These are phyloP conservation scores for Sporothrix pallida DNA, from an alignment of 2,329 filamentous ascomycete species.

Conservation along the genomic window DNA sequence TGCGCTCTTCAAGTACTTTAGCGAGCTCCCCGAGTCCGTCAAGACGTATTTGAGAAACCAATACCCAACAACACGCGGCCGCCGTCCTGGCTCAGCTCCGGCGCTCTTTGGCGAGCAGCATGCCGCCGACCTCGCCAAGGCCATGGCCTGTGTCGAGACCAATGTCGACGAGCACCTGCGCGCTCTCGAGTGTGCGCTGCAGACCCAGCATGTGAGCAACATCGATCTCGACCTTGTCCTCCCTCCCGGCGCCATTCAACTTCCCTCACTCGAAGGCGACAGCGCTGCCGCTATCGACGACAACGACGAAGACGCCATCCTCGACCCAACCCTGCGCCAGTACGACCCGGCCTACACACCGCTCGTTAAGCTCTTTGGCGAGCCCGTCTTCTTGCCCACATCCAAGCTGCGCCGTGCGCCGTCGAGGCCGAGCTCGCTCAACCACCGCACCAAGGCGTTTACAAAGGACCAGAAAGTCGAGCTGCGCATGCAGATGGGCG, in stretches of 20 bases:
- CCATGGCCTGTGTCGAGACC: conserved; percentile 83
- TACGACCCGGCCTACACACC: conserved; percentile 76
- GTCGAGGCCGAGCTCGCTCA: conserved; percentile 81
- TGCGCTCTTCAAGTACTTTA: conserved; percentile 91
- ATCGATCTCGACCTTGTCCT: conserved; percentile 87
- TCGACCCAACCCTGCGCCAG: conserved; percentile 68
- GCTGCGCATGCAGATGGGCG: conserved; percentile 84
- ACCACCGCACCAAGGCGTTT: conserved; percentile 73
- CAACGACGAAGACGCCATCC: conserved; percentile 68
- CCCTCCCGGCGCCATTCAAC: conserved; percentile 72
- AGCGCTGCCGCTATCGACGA: conserved; percentile 47
- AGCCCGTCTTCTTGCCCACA: conserved; percentile 85
- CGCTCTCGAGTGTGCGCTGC: conserved; percentile 75
- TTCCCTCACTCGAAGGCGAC: conserved; percentile 55
- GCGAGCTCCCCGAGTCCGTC: conserved; percentile 77
- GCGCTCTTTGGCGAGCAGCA: conserved; percentile 87
- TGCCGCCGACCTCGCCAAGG: conserved; percentile 85
- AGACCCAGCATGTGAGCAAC: conserved; percentile 82
- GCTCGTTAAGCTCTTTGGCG: conserved; percentile 78
- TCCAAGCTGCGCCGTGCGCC: conserved; percentile 83
- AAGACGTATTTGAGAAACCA: conserved; percentile 71
- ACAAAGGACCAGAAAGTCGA: conserved; percentile 81
- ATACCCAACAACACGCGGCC: conserved; percentile 59
- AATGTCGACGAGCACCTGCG: conserved; percentile 72
- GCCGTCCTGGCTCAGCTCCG: conserved; percentile 67